These are phyloP conservation scores for Corylus americana DNA, from an alignment of 306 rosid species.

Conservation along the genomic window DNA sequence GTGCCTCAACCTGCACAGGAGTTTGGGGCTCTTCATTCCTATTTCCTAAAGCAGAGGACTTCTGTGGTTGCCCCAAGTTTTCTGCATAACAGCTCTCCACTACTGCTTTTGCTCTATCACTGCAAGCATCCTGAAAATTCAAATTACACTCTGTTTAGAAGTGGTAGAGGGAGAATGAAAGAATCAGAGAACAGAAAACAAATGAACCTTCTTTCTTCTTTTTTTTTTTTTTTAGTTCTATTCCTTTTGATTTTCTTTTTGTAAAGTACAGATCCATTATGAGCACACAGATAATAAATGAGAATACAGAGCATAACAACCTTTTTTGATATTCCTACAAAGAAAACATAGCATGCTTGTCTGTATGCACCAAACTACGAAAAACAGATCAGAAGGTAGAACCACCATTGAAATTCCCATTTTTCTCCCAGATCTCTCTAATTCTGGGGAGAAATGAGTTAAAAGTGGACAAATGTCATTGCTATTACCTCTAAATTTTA, in stretches of 20 bases:
- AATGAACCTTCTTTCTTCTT: not conserved
- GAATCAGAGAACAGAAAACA: not conserved
- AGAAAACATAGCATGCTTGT: not conserved
- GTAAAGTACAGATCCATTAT: not conserved
- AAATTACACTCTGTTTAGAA: conserved; percentile 12
- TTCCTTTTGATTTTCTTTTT: not conserved
- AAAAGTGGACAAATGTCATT: not conserved
- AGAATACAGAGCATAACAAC: not conserved
- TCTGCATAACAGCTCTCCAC: conserved; percentile 28
- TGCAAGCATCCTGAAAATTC: conserved; percentile 46
- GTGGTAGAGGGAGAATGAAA: not conserved
- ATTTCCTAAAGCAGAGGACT: conserved; percentile 27
- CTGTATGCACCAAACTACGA: not conserved
- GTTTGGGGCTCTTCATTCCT: conserved; percentile 28
- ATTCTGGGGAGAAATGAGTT: not conserved
- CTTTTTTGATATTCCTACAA: not conserved
- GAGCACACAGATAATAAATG: not conserved
- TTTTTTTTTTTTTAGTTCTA: too few relatives aligned
- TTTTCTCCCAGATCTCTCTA: not conserved
- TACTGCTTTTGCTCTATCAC: conserved; percentile 34
- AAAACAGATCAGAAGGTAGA: not conserved
- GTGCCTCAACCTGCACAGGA: conserved; percentile 23
- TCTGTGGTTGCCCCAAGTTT: conserved; percentile 32
- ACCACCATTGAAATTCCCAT: not conserved
- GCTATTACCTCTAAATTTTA: not conserved